Conservation (phyloP, 495 filamentous ascomycete species). For the Platismatia glauca region DNA sequence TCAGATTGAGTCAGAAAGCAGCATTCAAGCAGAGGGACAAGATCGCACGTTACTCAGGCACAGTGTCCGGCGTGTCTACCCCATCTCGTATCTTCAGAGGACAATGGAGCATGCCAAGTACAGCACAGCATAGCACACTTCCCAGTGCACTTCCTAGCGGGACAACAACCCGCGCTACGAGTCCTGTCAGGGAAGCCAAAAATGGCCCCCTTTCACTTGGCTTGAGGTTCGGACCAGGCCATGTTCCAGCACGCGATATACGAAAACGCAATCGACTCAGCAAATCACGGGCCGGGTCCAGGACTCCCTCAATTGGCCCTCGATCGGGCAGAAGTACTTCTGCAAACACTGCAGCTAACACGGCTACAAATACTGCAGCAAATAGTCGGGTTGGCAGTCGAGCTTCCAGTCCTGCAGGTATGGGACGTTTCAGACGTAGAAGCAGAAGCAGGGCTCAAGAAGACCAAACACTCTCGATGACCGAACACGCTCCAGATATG, state of each 20-base stretch:
- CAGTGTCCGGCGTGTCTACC: constrained; percentile 9
- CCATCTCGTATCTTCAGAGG: constrained; percentile 12
- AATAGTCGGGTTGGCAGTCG: constrained; percentile 8
- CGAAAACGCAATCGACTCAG: constrained; percentile 21
- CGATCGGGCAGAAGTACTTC: constrained; percentile 5
- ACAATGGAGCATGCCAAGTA: constrained; percentile 11
- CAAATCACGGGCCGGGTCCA: constrained; percentile 16
- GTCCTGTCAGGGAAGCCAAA: constrained; percentile 9
- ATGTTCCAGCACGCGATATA: constrained; percentile 21
- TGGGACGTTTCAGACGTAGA: constrained; percentile 9
- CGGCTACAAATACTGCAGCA: background rate
- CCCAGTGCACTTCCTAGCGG: constrained; percentile 15
- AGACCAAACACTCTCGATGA: background rate
- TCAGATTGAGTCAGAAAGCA: constrained; percentile 26
- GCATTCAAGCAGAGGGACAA: constrained; percentile 17
- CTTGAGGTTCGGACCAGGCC: constrained; percentile 26
- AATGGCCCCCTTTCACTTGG: constrained; percentile 26
- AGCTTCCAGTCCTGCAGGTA: constrained; percentile 4
- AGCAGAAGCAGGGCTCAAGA: constrained; percentile 10
- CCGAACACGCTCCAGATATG: constrained; percentile 7
- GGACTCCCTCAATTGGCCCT: constrained; percentile 11
- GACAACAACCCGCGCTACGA: constrained; percentile 17
- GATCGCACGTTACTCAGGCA: background rate
- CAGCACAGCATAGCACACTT: constrained; percentile 1
- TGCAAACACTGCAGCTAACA: background rate